Percentiles rank a stretch among this genome's conserved stretches.
Evolutionary conservation across 2,329 filamentous ascomycete genomes (phyloP).

Genomic region (Fusarium torulosum): DNA sequence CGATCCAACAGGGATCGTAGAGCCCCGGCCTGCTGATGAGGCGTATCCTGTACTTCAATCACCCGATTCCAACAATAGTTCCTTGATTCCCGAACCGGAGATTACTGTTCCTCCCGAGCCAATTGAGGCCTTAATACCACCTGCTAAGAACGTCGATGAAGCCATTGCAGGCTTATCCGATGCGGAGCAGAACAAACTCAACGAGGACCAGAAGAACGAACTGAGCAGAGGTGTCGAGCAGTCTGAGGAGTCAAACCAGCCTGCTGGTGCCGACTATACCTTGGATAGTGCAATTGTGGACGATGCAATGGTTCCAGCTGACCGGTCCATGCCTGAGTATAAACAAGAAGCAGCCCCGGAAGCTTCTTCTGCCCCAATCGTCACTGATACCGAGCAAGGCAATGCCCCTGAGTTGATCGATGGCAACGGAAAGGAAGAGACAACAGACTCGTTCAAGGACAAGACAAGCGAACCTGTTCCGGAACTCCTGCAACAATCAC

Average conservation of each 20-base stretch:
- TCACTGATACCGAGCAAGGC: background rate
- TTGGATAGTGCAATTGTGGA: background rate
- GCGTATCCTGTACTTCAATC: background rate
- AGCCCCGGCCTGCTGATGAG: background rate
- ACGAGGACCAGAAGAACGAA: conserved; percentile 1
- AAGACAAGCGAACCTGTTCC: background rate
- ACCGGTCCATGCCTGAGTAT: background rate
- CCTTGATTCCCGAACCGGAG: background rate
- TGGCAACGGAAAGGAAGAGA: background rate
- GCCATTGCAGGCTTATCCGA: conserved; percentile 1
- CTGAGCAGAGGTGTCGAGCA: conserved; percentile 2
- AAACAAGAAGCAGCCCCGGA: background rate
- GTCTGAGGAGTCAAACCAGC: conserved; percentile 4
- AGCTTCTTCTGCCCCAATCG: background rate
- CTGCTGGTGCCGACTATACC: background rate
- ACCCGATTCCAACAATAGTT: background rate
- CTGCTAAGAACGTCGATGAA: background rate
- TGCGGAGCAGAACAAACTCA: conserved; percentile 25
- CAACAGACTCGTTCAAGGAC: background rate
- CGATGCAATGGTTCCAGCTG: background rate
- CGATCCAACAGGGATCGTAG: background rate
- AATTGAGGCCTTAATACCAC: background rate
- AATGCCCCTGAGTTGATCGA: background rate
- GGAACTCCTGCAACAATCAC: background rate
- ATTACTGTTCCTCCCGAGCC: background rate